Conservation (phyloP, 108 stramenopile genomes). For the Cyclostephanos invisitatus region DNA sequence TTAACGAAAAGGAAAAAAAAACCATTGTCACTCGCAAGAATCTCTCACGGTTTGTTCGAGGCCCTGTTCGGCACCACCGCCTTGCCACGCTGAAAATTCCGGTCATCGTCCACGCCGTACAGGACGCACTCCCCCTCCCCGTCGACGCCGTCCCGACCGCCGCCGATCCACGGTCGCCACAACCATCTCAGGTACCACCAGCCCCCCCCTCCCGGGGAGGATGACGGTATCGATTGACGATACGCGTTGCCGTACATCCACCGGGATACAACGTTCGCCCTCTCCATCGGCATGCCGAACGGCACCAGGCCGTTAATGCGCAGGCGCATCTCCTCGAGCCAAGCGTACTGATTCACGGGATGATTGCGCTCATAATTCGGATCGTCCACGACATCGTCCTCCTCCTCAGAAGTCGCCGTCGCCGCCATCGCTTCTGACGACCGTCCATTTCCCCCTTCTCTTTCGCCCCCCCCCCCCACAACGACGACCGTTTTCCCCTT, state of each 20-base stretch:
- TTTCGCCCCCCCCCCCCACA: neutral
- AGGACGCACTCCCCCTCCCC: constrained; percentile 50
- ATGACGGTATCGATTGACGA: constrained; percentile 51
- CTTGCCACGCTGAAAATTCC: neutral
- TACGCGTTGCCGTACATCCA: constrained; percentile 59
- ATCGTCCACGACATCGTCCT: constrained; percentile 30
- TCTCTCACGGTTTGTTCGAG: constrained; percentile 69
- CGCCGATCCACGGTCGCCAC: constrained; percentile 50
- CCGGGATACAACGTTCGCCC: constrained; percentile 48
- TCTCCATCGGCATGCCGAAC: constrained; percentile 65
- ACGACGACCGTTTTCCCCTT: neutral
- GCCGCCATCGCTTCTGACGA: neutral
- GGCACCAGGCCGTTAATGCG: constrained; percentile 65
- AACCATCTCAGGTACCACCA: constrained; percentile 57
- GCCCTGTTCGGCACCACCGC: constrained; percentile 59
- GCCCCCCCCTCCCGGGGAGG: constrained; percentile 38
- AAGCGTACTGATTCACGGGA: constrained; percentile 90
- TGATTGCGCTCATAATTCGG: constrained; percentile 61
- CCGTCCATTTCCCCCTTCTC: neutral
- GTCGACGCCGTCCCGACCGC: constrained; percentile 40
- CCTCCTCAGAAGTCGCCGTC: constrained; percentile 16
- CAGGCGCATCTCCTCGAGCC: constrained; percentile 77
- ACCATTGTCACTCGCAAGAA: neutral
- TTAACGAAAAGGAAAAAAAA: no score
- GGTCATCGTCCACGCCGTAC: constrained; percentile 43